Base-by-base conservation (phyloP, 345 rosid genomes). In the Populus pruinosa region DNA sequence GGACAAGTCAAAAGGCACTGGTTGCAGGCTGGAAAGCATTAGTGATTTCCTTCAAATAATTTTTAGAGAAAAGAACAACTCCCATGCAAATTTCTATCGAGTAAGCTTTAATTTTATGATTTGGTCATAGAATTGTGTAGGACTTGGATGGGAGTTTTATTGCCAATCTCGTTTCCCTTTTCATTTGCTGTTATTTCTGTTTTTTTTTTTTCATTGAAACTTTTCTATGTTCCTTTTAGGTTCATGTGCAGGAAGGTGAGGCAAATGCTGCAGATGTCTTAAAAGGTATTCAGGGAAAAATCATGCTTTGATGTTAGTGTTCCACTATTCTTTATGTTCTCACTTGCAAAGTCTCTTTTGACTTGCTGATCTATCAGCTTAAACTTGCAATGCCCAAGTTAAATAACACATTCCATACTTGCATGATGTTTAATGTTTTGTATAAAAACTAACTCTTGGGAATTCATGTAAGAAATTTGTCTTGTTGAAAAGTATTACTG, bases 181-280 rank as follows among this genome's bases (percentile, higher is more conserved):
- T 76, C 29, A 8, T 12, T 29, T 55, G 61, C 47, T 75, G 63
- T 59, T 68, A 4, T 47, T 71, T 63, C 43, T 55, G 13, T 71
- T 77, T 72, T 35, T 77, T 27, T 39, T 20, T 35, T 63, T 44
- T 36, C 21, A 31, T 82, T 62, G 43, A 25, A n/a, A 59, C 74
- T 62, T 25, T 70, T 75, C n/a, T 74, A 64, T 73, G 68, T 79
- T 82, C 70, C 59, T 85, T 72, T 80, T 78, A 96, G 99, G 91
- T 96, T 83, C 99, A 96, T 86, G 90, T 96, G 71, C 94, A 86
- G 82, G 97, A 96, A 83, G 77, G 75, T 78, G 94, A 88, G 76
- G 85, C 78, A 29, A 86, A 80, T 80, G 79, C 91, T 81, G 72
- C 83, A 31, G 92, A 92, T 83, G 69, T 77, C 70, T 70, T 86